phyloP scores from a whole-genome alignment of 176 grass and related monocot genomes.

The Rhynchospora breviuscula region DNA sequence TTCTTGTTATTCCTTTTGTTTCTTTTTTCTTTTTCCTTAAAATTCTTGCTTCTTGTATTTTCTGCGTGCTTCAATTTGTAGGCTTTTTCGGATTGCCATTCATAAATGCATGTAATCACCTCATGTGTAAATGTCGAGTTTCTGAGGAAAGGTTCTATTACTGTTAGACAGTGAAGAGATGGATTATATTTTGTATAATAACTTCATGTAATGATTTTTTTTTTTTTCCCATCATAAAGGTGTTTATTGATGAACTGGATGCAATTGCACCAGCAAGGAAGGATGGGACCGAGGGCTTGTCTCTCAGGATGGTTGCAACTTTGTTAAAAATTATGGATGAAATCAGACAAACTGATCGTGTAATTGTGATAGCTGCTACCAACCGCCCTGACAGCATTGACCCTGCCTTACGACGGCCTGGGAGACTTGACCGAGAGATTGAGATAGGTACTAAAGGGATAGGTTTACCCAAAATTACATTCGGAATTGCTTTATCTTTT shows the following conservation, averaged over 20 bases:
- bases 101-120: neutral
- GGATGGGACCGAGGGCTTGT: slow-evolving; percentile 74
- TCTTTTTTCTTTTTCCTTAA: neutral
- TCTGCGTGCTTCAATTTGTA: neutral
- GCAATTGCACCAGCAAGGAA: slow-evolving; percentile 88
- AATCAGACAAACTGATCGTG: slow-evolving; percentile 56
- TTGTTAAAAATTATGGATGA: slow-evolving; percentile 90
- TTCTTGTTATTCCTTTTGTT: neutral
- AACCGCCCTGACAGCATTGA: slow-evolving; percentile 88
- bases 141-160: neutral
- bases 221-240: slow-evolving; percentile 30
- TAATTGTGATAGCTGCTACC: slow-evolving; percentile 81
- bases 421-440: slow-evolving; percentile 82
- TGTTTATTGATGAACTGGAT: slow-evolving; percentile 99
- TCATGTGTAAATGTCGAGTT: neutral
- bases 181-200: neutral
- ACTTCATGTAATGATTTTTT: neutral
- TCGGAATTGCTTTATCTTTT: neutral
- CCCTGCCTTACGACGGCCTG: slow-evolving; percentile 59
- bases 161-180: neutral
- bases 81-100: neutral
- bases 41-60: slow-evolving; percentile 11
- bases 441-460: slow-evolving; percentile 76
- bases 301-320: slow-evolving; percentile 83
- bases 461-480: neutral